Conservation (phyloP, 805 yeast genomes). For the Saturnispora serradocipensis region DNA sequence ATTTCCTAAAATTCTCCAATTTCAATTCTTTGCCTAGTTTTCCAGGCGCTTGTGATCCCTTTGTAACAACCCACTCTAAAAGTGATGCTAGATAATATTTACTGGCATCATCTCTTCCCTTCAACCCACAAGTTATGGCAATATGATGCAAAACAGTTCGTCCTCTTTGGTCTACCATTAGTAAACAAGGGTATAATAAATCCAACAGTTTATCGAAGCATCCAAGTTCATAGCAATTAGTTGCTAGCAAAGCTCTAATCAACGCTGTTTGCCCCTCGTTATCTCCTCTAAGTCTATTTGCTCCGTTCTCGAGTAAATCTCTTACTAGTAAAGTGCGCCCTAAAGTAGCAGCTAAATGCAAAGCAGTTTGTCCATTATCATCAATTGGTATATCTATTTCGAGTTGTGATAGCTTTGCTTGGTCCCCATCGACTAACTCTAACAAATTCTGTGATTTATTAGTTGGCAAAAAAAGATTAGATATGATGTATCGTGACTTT, state of each 20-base stretch:
- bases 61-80: slow-evolving; percentile 67
- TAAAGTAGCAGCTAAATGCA: slow-evolving; percentile 94
- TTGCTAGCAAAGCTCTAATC: slow-evolving; percentile 74
- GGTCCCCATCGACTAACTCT: slow-evolving; percentile 23
- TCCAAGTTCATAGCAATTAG: slow-evolving; percentile 71
- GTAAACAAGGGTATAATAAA: slow-evolving; percentile 64
- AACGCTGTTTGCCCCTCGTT: slow-evolving; percentile 82
- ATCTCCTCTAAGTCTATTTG: slow-evolving; percentile 65
- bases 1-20: slow-evolving; percentile 50
- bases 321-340: slow-evolving; percentile 66
- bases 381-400: slow-evolving; percentile 82
- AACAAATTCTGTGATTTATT: slow-evolving; percentile 25
- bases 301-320: slow-evolving; percentile 57
- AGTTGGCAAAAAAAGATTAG: slow-evolving; percentile 41
- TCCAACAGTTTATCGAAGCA: slow-evolving; percentile 65
- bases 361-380: slow-evolving; percentile 84
- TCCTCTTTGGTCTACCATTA: slow-evolving; percentile 55
- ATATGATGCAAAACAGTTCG: slow-evolving; percentile 85
- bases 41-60: slow-evolving; percentile 36
- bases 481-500: slow-evolving; percentile 31
- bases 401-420: slow-evolving; percentile 26
- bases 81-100: slow-evolving; percentile 65
- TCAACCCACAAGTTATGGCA: slow-evolving; percentile 67
- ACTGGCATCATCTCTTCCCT: slow-evolving; percentile 63
- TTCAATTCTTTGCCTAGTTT: slow-evolving; percentile 34